phyloP scores from a whole-genome alignment of 495 filamentous ascomycete genomes.

The Annulohypoxylon stygium region DNA sequence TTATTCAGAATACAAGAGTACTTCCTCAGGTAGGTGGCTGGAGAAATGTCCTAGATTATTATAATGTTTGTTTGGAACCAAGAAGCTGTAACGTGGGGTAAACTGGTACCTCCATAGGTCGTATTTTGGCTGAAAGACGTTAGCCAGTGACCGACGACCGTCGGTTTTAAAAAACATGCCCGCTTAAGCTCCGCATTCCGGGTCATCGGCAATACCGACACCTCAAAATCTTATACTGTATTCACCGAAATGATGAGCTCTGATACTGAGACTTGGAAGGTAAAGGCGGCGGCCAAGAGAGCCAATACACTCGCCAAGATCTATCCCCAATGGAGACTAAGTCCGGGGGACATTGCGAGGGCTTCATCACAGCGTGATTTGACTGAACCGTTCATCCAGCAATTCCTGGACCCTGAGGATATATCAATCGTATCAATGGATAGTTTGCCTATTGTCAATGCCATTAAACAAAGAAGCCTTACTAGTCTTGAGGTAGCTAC shows the following conservation, averaged over 20 bases:
- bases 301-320: constrained; percentile 45
- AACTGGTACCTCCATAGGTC: neutral
- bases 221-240: neutral
- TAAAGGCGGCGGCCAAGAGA: constrained; percentile 45
- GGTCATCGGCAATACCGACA: neutral
- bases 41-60: neutral
- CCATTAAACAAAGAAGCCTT: constrained; percentile 36
- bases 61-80: neutral
- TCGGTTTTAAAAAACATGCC: neutral
- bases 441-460: constrained; percentile 35
- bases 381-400: constrained; percentile 52
- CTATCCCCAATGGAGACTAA: constrained; percentile 46
- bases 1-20: neutral
- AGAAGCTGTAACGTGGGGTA: neutral
- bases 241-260: neutral
- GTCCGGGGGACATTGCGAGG: constrained; percentile 29
- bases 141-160: neutral
- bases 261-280: constrained; percentile 40
- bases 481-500: constrained; percentile 56
- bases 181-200: neutral
- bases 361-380: constrained; percentile 44
- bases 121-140: constrained; percentile 9
- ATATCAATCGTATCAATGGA: constrained; percentile 39
- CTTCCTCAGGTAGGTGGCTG: neutral
- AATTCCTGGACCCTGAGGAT: constrained; percentile 44